phyloP scores from a whole-genome alignment of 2,329 filamentous ascomycete genomes.

The Arthrobotrys megalospora region DNA sequence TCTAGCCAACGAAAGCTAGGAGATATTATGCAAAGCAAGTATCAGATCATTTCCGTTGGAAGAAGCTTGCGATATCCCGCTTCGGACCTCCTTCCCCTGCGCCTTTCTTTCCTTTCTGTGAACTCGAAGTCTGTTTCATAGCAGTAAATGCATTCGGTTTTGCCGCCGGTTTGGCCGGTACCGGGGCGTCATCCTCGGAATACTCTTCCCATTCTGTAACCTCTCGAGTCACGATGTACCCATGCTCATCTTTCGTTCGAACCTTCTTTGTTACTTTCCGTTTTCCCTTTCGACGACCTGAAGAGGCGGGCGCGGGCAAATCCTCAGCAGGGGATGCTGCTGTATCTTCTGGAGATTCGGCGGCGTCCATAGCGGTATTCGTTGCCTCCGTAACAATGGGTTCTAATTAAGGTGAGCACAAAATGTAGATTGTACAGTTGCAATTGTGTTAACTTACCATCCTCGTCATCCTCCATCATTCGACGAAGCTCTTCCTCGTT shows the following conservation, averaged over 20 bases:
- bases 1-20: conserved; percentile 11
- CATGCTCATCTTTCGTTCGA: conserved; percentile 87
- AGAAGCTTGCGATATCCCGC: conserved; percentile 57
- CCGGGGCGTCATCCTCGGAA: conserved; percentile 54
- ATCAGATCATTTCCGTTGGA: conserved; percentile 44
- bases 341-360: conserved; percentile 33
- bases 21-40: background rate
- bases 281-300: conserved; percentile 81
- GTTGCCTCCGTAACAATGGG: conserved; percentile 21
- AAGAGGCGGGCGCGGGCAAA: conserved; percentile 68
- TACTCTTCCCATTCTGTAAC: conserved; percentile 57
- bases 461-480: conserved; percentile 78
- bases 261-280: conserved; percentile 89
- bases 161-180: conserved; percentile 47
- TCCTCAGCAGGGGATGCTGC: conserved; percentile 63
- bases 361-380: background rate
- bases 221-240: conserved; percentile 76
- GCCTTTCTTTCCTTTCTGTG: conserved; percentile 56
- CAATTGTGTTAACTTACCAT: conserved; percentile 68
- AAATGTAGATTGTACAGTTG: conserved; percentile 65
- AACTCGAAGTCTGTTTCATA: conserved; percentile 57
- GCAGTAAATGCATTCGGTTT: conserved; percentile 56
- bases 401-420: conserved; percentile 24
- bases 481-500: conserved; percentile 77
- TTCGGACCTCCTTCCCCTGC: conserved; percentile 36